Conservation (phyloP, 139 green algal genomes). For the Pycnococcus provasolii region DNA sequence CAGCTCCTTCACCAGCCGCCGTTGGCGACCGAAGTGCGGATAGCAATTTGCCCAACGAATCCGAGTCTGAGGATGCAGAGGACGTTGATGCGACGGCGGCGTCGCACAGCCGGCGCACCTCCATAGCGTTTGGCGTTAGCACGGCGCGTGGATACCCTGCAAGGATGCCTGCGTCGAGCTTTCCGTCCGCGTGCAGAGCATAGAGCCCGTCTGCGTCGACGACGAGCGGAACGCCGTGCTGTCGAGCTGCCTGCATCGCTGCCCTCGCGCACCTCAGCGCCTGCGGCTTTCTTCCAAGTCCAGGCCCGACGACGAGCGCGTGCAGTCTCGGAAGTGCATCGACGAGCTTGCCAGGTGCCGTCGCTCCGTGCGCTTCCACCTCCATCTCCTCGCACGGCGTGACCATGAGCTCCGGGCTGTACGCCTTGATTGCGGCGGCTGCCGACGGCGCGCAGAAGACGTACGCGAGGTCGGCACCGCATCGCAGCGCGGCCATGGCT, state of each 20-base stretch:
- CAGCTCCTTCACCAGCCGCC: not conserved
- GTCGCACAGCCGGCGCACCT: conserved; percentile 14
- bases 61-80: too few relatives aligned
- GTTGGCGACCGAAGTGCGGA: not conserved
- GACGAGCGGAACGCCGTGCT: conserved; percentile 35
- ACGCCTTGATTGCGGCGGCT: conserved; percentile 79
- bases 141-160: conserved; percentile 30
- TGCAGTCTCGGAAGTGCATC: conserved; percentile 44
- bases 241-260: conserved; percentile 6
- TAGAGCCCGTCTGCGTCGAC: conserved; percentile 52
- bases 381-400: not conserved
- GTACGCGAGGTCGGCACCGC: conserved; percentile 77
- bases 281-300: conserved; percentile 51
- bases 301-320: conserved; percentile 62
- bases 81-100: too few relatives aligned
- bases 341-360: not conserved
- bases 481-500: conserved; percentile 63
- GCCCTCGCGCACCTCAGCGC: not conserved
- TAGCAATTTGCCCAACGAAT: not conserved
- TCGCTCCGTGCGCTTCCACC: not conserved
- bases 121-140: conserved; percentile 42
- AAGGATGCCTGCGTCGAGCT: conserved; percentile 28
- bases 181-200: conserved; percentile 25
- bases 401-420: conserved; percentile 91
- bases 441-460: conserved; percentile 76